Percentiles rank a stretch among this genome's conserved stretches.
Evolutionary conservation across 305 asterid genomes (phyloP).

Genomic region (Fraxinus albicans): DNA sequence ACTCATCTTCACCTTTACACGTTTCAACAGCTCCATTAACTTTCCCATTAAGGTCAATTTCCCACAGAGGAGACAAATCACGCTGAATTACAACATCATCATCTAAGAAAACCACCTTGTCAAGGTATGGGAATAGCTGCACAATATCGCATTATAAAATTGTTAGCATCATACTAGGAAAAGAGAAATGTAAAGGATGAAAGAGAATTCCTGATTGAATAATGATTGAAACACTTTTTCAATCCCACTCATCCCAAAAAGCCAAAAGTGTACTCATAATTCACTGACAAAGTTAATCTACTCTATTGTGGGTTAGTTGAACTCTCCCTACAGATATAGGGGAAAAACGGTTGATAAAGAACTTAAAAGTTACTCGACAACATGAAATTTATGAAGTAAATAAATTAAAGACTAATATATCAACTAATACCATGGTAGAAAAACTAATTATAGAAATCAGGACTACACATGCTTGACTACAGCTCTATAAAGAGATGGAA

Average conservation of each 20-base stretch:
- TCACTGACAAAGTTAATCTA: constrained; percentile 6
- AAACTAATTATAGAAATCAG: not conserved
- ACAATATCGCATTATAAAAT: constrained; percentile 28
- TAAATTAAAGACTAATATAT: not conserved
- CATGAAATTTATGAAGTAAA: not conserved
- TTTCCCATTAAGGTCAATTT: constrained; percentile 77
- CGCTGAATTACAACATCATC: constrained; percentile 94
- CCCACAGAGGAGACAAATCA: constrained; percentile 92
- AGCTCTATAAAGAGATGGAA: constrained; percentile 13
- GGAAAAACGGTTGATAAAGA: not conserved
- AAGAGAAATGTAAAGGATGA: constrained; percentile 6
- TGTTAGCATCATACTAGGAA: constrained; percentile 19
- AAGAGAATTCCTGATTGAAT: constrained; percentile 1
- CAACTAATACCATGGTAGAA: not conserved
- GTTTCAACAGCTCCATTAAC: constrained; percentile 99
- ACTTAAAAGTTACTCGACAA: constrained; percentile 10
- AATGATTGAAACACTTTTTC: not conserved
- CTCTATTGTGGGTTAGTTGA: constrained; percentile 11
- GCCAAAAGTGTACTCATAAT: constrained; percentile 4
- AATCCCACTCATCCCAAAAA: constrained; percentile 19
- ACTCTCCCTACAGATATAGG: not conserved
- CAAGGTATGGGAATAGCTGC: constrained; percentile 95
- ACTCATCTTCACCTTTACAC: constrained; percentile 92
- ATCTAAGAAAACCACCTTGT: constrained; percentile 96
- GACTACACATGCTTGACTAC: not conserved